Base-by-base conservation (phyloP, 768 basidiomycete species). In the Phaeotremella fagi region DNA sequence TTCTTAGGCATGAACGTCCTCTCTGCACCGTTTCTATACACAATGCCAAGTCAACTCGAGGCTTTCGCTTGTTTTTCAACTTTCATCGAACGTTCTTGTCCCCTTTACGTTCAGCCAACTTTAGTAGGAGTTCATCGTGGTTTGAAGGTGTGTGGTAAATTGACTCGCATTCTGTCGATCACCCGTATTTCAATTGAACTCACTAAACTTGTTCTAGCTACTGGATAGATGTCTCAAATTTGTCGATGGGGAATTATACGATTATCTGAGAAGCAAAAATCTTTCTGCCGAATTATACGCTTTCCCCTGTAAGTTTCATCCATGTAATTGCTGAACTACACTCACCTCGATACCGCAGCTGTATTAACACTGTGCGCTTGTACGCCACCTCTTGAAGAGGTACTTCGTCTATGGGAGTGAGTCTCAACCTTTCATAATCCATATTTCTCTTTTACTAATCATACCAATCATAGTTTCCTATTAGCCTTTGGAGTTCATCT, bases 41-140 rank as follows among this genome's bases (percentile, higher is more conserved):
- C 88, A 11, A 88, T 98, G 83, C 92, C 95, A 4, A 90, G 90
- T 9, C 90, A 99, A 74, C 76, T 98, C n/a, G 95, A 99, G 74
- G 95, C 95, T 0, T 99, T 97, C 75, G 91, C 85, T 57, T 95
- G 90, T 75, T 98, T 99, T 68, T 82, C 89, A 24, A 88, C 86
- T 64, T 99, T 99, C 71, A 95, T 98, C 62, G 94, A 97, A 76
- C 84, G 85, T 52, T 85, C 82, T 7, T 97, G 92, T 75, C 95
- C 95, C 7, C 76, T 90, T n/a, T 99, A 98, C 70, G 92, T 98
- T 6, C 88, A 92, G 63, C 92, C 92, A 1, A 97, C 91, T 0
- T 78, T 99, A 14, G 88, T 91, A 71, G 95, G 95, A 6, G 95
- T 98, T 0, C 95, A 99, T 71, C 80, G 86, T 47, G 95, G 94